Evolutionary conservation across 2,329 filamentous ascomycete genomes (phyloP).

Genomic region (Fusarium sp.): DNA sequence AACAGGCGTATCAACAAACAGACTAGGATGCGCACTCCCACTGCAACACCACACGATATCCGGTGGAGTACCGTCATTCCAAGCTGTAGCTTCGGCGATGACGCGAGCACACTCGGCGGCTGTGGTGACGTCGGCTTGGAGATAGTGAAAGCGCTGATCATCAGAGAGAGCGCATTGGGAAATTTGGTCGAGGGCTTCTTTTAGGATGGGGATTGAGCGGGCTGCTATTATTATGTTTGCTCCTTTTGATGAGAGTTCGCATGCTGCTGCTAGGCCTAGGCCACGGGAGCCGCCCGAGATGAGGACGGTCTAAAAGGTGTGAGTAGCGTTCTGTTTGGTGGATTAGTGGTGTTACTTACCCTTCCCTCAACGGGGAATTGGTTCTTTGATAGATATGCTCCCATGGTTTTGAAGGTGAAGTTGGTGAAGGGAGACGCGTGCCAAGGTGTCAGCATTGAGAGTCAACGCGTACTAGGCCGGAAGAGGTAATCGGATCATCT

Average conservation of each 20-base stretch:
- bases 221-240: slow-evolving; percentile 27
- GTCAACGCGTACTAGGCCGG: neutral
- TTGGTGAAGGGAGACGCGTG: neutral
- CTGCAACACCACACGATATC: slow-evolving; percentile 35
- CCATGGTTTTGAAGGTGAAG: slow-evolving; percentile 12
- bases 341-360: neutral
- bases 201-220: neutral
- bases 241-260: slow-evolving; percentile 26
- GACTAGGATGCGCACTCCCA: slow-evolving; percentile 30
- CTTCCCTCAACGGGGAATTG: slow-evolving; percentile 26
- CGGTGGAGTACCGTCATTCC: slow-evolving; percentile 14
- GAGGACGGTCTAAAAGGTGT: slow-evolving; percentile 16
- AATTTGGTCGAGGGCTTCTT: slow-evolving; percentile 20
- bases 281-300: slow-evolving; percentile 34
- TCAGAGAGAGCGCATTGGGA: slow-evolving; percentile 9
- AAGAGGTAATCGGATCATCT: neutral
- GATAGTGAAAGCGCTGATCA: slow-evolving; percentile 23
- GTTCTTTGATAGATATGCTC: slow-evolving; percentile 3
- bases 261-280: slow-evolving; percentile 25
- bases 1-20: slow-evolving; percentile 32
- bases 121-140: slow-evolving; percentile 20
- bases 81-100: slow-evolving; percentile 16
- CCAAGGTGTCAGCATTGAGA: slow-evolving; percentile 21
- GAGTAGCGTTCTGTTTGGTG: neutral
- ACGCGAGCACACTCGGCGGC: slow-evolving; percentile 22